These are phyloP conservation scores for Phlebiopsis flavidoalba DNA, from an alignment of 768 basidiomycete species.

Conservation along the genomic window DNA sequence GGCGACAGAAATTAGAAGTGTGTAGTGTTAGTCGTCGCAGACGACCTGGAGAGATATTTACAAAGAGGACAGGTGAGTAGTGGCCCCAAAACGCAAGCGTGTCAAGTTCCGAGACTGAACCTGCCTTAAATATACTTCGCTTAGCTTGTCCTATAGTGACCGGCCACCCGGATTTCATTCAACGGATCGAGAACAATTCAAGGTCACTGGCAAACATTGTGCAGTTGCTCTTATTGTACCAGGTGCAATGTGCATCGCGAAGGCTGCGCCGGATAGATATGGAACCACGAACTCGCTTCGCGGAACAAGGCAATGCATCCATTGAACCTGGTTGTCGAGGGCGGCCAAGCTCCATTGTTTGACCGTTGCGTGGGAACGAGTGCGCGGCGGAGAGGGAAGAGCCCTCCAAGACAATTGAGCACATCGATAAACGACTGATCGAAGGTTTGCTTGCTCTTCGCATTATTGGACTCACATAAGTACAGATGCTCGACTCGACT, in stretches of 20 bases:
- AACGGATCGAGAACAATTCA: not conserved
- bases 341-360: not conserved
- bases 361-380: not conserved
- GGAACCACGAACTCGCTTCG: not conserved
- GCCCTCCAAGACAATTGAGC: too few species aligned
- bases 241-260: constrained; percentile 4
- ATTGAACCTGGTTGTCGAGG: not conserved
- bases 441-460: too few species aligned
- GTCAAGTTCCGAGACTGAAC: not conserved
- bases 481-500: too few species aligned
- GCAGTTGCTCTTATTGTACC: constrained; percentile 7
- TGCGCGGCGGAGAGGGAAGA: not conserved
- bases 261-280: not conserved
- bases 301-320: constrained; percentile 8
- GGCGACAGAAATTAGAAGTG: not conserved
- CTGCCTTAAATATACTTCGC: not conserved
- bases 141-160: not conserved
- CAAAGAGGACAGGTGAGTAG: not conserved
- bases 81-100: not conserved
- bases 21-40: constrained; percentile 2
- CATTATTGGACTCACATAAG: too few species aligned
- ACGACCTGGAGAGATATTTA: constrained; percentile 1
- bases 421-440: too few species aligned
- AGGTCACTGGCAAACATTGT: not conserved
- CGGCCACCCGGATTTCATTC: not conserved